A percentile compares a stretch with the other conserved stretches of the same genome.
These are phyloP conservation scores for Middelhovenomyces tepae DNA, from an alignment of 805 yeast species.

Conservation along the genomic window DNA sequence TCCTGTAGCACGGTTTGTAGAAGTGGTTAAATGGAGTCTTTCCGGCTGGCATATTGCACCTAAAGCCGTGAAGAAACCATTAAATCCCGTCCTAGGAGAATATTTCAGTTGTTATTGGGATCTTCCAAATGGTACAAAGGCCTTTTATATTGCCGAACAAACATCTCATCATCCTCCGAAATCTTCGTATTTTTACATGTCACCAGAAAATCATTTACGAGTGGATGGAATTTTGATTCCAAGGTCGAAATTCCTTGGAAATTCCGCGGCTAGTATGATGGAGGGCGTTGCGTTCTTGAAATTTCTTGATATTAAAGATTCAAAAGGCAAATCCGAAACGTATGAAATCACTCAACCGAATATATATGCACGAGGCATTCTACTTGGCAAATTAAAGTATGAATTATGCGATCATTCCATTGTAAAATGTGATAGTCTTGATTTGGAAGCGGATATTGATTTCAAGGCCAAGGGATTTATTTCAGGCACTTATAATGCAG, in stretches of 20 bases:
- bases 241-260: slow-evolving; percentile 81
- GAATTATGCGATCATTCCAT: slow-evolving; percentile 89
- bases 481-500: slow-evolving; percentile 83
- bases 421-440: slow-evolving; percentile 53
- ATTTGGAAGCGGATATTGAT: slow-evolving; percentile 70
- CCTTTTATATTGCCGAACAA: slow-evolving; percentile 86
- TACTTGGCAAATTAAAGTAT: slow-evolving; percentile 81
- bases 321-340: slow-evolving; percentile 45
- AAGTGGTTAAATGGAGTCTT: slow-evolving; percentile 80
- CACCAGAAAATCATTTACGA: slow-evolving; percentile 72
- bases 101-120: slow-evolving; percentile 91
- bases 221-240: slow-evolving; percentile 89
- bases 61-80: slow-evolving; percentile 94
- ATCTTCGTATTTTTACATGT: slow-evolving; percentile 80
- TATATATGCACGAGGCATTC: slow-evolving; percentile 86
- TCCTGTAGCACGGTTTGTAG: slow-evolving; percentile 58
- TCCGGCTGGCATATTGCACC: slow-evolving; percentile 98
- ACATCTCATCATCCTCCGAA: slow-evolving; percentile 99
- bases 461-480: slow-evolving; percentile 94
- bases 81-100: slow-evolving; percentile 92
- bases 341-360: slow-evolving; percentile 92
- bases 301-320: slow-evolving; percentile 49
- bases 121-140: slow-evolving; percentile 55
- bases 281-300: slow-evolving; percentile 75
- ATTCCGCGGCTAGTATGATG: slow-evolving; percentile 96